phyloP scores from a whole-genome alignment of 2,329 filamentous ascomycete species.

The Penicillium occitanis region DNA sequence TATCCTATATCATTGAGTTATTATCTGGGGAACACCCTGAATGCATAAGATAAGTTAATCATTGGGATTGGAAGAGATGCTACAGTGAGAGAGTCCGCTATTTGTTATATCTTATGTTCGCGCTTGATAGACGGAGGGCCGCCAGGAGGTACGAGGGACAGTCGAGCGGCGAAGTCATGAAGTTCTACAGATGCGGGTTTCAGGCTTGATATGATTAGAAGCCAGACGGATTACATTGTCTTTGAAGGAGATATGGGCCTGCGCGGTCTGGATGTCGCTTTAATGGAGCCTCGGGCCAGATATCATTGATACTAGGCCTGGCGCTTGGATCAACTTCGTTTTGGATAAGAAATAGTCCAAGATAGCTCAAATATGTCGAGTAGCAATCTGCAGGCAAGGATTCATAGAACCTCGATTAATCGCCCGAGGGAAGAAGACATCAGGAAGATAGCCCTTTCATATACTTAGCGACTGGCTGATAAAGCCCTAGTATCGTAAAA shows the following conservation, averaged over 20 bases:
- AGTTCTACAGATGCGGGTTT: constrained; percentile 86
- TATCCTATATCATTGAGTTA: background rate
- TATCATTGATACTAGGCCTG: constrained; percentile 71
- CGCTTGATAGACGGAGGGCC: background rate
- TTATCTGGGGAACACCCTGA: background rate
- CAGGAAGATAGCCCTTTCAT: background rate
- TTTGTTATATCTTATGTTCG: background rate
- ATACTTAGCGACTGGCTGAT: background rate
- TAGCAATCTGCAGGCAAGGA: background rate
- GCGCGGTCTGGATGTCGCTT: constrained; percentile 87
- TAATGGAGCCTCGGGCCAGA: constrained; percentile 77
- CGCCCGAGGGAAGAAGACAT: background rate
- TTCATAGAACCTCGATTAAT: background rate
- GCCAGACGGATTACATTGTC: constrained; percentile 85
- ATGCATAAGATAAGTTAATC: background rate
- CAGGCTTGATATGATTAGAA: constrained; percentile 71
- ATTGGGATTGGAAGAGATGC: background rate
- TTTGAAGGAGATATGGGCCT: constrained; percentile 76
- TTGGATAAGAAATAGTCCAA: background rate
- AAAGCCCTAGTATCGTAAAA: background rate
- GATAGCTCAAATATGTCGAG: background rate
- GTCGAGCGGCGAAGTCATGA: constrained; percentile 63
- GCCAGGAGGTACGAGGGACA: background rate
- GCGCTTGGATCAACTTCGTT: background rate
- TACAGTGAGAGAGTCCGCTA: background rate